Evolutionary conservation across 2,329 filamentous ascomycete genomes (phyloP), one percentile per base, ranked within the genome.

Genomic region (Orbilia ellipsospora): DNA sequence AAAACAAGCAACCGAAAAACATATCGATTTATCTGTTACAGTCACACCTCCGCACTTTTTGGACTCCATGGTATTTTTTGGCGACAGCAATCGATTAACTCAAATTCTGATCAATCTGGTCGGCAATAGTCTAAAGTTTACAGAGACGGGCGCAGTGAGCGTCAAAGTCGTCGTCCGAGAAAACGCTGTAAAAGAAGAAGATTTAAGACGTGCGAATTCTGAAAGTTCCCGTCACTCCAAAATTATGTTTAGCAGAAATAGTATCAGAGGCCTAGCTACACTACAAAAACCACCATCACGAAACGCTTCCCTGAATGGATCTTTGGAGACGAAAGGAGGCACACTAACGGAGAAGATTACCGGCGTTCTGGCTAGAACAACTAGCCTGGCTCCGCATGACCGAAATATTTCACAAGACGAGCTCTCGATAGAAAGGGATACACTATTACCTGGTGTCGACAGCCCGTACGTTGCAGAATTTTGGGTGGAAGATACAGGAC

Each of bases 81-180:
- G 94, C n/a, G 94, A 97, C 79, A 91, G 95, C 78, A 93, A 97
- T 80, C 87, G 94, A 52, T 95, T 97, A 45, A 83, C 96, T 26
- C 94, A 97, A 81, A 91, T 97, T n/a, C 88, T 97, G 55, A 97
- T 96, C 84, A 96, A 96, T 80, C 85, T 97, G 36, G 92, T 96
- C 55, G 94, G 91, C 82, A 97, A 97, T 83, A 92, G 91, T 81
- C 84, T 97, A 51, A 97, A 97, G 81, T 97, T 97, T 80, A 97
- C 94, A 0, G 82, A 88, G 5, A 89, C 89, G 0, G 93, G 93
- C 6, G 90, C 86, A 31, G 92, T 97, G 2, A 86, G 89, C 26
- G 87, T 97, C 7, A 88, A 89, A 6, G 93, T 97, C 12, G 44
- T 75, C 15, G 59, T 75, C 2, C 40, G 55, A 42, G 72, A 75